Conservation (phyloP, 164 flowering plant genomes). For the Umbellularia californica region DNA sequence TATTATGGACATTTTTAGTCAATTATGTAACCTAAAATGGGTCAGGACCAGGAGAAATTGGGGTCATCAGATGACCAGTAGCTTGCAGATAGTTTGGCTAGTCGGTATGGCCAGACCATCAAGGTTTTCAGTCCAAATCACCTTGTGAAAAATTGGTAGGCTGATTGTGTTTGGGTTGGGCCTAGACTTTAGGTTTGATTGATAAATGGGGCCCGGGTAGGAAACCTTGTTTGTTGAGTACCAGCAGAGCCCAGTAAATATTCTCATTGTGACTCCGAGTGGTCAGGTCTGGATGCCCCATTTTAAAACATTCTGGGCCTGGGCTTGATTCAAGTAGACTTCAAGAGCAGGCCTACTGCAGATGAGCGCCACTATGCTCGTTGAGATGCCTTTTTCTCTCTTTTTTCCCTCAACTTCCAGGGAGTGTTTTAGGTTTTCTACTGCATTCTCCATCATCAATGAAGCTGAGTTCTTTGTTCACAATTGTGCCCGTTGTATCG, state of each 20-base stretch:
- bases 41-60: neutral
- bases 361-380: neutral
- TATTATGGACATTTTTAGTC: neutral
- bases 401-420: too few species aligned
- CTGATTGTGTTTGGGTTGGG: neutral
- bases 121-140: neutral
- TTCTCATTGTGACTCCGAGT: too few species aligned
- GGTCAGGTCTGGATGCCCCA: too few species aligned
- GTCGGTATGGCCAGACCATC: neutral
- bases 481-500: slow-evolving; percentile 6
- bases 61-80: too few species aligned
- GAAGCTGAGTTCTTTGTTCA: neutral
- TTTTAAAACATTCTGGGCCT: neutral
- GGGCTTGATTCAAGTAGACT: neutral
- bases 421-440: too few species aligned
- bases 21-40: neutral
- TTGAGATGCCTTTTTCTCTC: neutral
- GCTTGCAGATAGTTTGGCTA: neutral
- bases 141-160: neutral
- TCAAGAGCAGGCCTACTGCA: neutral
- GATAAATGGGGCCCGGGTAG: too few species aligned
- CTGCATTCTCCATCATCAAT: too few species aligned
- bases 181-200: too few species aligned
- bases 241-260: too few species aligned
- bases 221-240: too few species aligned